These are phyloP conservation scores for Aspergillus bombycis DNA, from an alignment of 2,329 filamentous ascomycete genomes.

Conservation along the genomic window DNA sequence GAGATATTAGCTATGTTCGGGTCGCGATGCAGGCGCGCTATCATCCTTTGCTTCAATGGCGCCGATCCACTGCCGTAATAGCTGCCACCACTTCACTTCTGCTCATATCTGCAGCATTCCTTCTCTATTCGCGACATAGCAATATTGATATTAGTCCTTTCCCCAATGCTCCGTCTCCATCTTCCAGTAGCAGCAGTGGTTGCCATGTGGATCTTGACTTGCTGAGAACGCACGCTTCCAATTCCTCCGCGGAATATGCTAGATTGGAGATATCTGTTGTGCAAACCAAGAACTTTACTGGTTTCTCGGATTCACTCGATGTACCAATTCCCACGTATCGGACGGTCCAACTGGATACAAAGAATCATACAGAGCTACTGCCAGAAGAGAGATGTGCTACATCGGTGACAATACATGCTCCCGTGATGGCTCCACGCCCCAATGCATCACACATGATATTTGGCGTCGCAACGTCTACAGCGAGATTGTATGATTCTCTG, in stretches of 20 bases:
- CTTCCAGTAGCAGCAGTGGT: constrained; percentile 3
- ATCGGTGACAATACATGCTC: constrained; percentile 23
- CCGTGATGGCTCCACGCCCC: constrained; percentile 13
- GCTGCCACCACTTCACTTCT: constrained; percentile 11
- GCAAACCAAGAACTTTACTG: constrained; percentile 22
- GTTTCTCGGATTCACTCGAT: constrained; percentile 18
- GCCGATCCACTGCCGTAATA: constrained; percentile 12
- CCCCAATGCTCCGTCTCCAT: not conserved
- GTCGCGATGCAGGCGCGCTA: constrained; percentile 18
- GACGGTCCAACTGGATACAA: constrained; percentile 26
- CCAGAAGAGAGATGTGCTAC: constrained; percentile 18
- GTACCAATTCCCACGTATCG: constrained; percentile 16
- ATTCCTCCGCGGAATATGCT: constrained; percentile 20
- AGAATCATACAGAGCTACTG: constrained; percentile 18
- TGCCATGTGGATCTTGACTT: constrained; percentile 24
- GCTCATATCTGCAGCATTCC: constrained; percentile 11
- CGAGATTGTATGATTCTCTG: constrained; percentile 52
- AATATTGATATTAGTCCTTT: not conserved
- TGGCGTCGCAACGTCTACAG: constrained; percentile 55
- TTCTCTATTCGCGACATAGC: constrained; percentile 12
- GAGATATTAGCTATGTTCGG: constrained; percentile 14
- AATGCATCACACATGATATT: constrained; percentile 55
- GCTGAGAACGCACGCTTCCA: constrained; percentile 18
- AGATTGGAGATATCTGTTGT: constrained; percentile 23
- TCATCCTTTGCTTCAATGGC: constrained; percentile 14